These are phyloP conservation scores for Dactylellina drechsleri DNA, from an alignment of 2,329 filamentous ascomycete genomes.

Conservation along the genomic window DNA sequence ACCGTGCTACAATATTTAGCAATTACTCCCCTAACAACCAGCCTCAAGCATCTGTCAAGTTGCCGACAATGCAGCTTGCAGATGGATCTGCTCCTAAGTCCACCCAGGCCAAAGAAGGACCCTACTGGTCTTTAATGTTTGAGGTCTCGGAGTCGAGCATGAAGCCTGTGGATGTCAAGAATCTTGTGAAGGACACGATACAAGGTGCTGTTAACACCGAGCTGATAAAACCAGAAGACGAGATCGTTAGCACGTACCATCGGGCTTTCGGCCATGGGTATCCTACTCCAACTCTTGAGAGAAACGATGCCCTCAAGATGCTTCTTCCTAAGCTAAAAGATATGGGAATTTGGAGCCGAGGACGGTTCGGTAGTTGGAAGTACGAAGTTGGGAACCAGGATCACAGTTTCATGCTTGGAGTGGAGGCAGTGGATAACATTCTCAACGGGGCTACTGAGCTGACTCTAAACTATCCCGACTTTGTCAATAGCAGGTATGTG, in stretches of 20 bases:
- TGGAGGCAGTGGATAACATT: slow-evolving; percentile 91
- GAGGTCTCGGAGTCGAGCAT: slow-evolving; percentile 94
- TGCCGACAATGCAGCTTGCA: slow-evolving; percentile 85
- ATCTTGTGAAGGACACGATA: slow-evolving; percentile 87
- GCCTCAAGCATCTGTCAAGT: slow-evolving; percentile 81
- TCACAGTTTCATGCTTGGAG: slow-evolving; percentile 96
- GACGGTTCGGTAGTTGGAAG: slow-evolving; percentile 96
- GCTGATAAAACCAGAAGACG: slow-evolving; percentile 89
- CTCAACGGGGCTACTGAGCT: slow-evolving; percentile 88
- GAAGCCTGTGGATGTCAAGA: slow-evolving; percentile 91
- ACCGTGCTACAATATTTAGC: slow-evolving; percentile 99
- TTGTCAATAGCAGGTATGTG: slow-evolving; percentile 74
- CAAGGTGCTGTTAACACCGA: slow-evolving; percentile 97
- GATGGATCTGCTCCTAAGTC: slow-evolving; percentile 83
- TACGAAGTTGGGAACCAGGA: slow-evolving; percentile 80
- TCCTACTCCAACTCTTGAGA: slow-evolving; percentile 92
- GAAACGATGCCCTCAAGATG: slow-evolving; percentile 91
- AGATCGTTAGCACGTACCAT: slow-evolving; percentile 98
- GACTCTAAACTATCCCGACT: slow-evolving; percentile 95
- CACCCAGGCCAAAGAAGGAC: slow-evolving; percentile 80
- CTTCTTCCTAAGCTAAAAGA: slow-evolving; percentile 91
- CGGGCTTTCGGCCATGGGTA: slow-evolving; percentile 98
- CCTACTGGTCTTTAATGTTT: slow-evolving; percentile 99
- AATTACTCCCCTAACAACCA: slow-evolving; percentile 99
- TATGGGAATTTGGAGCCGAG: slow-evolving; percentile 91